phyloP scores from a whole-genome alignment of 768 basidiomycete species.

The Glaciozyma antarctica region DNA sequence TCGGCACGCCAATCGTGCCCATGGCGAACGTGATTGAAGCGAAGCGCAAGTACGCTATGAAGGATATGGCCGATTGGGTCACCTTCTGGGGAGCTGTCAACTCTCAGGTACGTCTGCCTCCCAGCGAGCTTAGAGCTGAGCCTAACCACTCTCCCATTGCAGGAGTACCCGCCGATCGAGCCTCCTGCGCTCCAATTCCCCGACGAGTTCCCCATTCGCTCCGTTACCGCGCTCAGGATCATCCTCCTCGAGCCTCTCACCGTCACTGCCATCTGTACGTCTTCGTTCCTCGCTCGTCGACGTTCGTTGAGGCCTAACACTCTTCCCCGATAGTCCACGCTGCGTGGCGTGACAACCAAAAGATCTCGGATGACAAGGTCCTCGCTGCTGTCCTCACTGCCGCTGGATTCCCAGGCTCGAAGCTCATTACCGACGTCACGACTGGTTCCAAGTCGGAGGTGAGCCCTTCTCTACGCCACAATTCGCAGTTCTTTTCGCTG shows the following conservation, averaged over 20 bases:
- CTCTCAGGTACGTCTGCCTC: neutral
- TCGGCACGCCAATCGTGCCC: neutral
- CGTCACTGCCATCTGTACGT: slow-evolving; percentile 1
- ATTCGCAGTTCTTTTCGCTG: neutral
- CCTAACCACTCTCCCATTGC: neutral
- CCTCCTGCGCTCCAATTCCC: neutral
- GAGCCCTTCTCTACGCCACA: neutral
- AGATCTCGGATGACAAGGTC: neutral
- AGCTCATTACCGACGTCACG: neutral
- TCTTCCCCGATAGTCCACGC: neutral
- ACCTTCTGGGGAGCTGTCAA: neutral
- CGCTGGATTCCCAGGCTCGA: neutral
- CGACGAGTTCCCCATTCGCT: neutral
- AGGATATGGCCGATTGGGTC: neutral
- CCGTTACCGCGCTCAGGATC: neutral
- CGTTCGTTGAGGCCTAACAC: neutral
- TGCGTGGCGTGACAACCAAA: slow-evolving; percentile 1
- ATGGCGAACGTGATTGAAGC: neutral
- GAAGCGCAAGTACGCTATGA: neutral
- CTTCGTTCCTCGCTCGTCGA: neutral
- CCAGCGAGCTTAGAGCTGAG: neutral
- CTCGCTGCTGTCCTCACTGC: neutral
- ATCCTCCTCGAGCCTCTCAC: neutral
- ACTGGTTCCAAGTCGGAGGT: neutral
- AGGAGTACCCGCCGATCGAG: neutral